phyloP scores from a whole-genome alignment of 2,329 filamentous ascomycete genomes.

The Trichophyton schoenleinii region DNA sequence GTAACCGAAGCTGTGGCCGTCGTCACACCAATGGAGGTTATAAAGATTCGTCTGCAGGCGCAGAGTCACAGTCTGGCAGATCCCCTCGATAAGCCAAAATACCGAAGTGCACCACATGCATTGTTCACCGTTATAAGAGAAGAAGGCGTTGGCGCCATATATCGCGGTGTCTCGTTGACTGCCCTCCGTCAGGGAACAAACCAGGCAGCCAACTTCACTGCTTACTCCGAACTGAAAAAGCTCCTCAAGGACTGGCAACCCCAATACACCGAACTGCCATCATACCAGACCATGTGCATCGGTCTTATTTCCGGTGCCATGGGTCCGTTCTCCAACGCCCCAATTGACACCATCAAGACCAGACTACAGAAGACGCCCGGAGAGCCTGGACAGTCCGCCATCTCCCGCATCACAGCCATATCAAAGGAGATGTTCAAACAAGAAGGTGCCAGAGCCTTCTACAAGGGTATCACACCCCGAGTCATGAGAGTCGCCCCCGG shows the following conservation, averaged over 20 bases:
- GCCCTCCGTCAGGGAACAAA: slow-evolving; percentile 91
- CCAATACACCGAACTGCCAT: slow-evolving; percentile 59
- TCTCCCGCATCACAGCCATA: slow-evolving; percentile 66
- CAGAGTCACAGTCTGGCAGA: slow-evolving; percentile 98
- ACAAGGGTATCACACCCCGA: slow-evolving; percentile 95
- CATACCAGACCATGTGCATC: slow-evolving; percentile 82
- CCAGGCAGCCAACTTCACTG: slow-evolving; percentile 97
- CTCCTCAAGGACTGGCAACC: slow-evolving; percentile 61
- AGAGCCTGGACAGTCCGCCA: slow-evolving; percentile 64
- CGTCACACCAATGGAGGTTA: slow-evolving; percentile 96
- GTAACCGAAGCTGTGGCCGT: slow-evolving; percentile 93
- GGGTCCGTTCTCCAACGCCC: slow-evolving; percentile 90
- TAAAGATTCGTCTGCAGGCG: slow-evolving; percentile 96
- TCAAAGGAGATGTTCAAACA: slow-evolving; percentile 80
- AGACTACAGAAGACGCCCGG: slow-evolving; percentile 82
- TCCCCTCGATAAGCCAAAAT: slow-evolving; percentile 89
- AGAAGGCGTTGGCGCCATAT: slow-evolving; percentile 76
- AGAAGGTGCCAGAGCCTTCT: slow-evolving; percentile 89
- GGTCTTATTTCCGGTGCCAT: slow-evolving; percentile 87
- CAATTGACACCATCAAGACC: slow-evolving; percentile 98
- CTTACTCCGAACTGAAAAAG: slow-evolving; percentile 87
- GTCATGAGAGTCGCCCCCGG: slow-evolving; percentile 96
- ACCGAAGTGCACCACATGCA: slow-evolving; percentile 78
- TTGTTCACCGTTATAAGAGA: slow-evolving; percentile 82
- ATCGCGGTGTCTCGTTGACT: slow-evolving; percentile 86